Base-by-base conservation (phyloP, 129 eudicot genomes). In the Escallonia herrerae region DNA sequence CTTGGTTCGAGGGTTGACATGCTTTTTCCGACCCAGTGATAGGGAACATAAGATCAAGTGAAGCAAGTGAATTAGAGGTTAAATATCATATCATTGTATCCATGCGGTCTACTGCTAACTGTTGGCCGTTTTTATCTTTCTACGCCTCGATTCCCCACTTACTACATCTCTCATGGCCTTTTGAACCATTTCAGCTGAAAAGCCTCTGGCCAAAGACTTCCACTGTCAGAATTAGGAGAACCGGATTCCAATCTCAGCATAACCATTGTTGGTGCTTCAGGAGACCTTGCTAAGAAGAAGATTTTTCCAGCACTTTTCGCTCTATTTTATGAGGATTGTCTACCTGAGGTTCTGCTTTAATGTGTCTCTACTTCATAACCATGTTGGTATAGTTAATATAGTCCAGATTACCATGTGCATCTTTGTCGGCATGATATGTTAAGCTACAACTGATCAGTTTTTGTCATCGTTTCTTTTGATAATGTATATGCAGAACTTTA, bases 271-370 rank as follows among this genome's bases (percentile, higher is more conserved):
- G 97, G 97, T 48, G 97, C 97, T 66, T 91, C 97, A 42, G 97
- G 97, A 42, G 97, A 91, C 71, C 95, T 91, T 51, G 97, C 97
- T 51, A 91, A 85, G 81, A 91, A 91, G 74, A 91, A 91, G 73
- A 91, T 84, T 5, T 87, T 87, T 65, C 97, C 97, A 0, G 95
- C 95, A 11, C 91, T 91, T 69, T 91, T 91, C 65, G 95, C 97
- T 70, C 79, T 91, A 54, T 91, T 67, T 68, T 91, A 91, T 49
- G 95, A 91, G 44, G 97, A 64, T 58, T 87, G 83, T 58, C 86
- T 91, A 15, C 97, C 97, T 45, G 82, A 82, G 97, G 97, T 87
- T 73, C 45, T 43, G 11, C 54, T 43, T 76, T 3, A 5, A 12
- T 55, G 40, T 8, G 3, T 22, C 4, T 69, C 12, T 6, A 54